phyloP scores from a whole-genome alignment of 2,329 filamentous ascomycete genomes.

The Dendryphion nanum region DNA sequence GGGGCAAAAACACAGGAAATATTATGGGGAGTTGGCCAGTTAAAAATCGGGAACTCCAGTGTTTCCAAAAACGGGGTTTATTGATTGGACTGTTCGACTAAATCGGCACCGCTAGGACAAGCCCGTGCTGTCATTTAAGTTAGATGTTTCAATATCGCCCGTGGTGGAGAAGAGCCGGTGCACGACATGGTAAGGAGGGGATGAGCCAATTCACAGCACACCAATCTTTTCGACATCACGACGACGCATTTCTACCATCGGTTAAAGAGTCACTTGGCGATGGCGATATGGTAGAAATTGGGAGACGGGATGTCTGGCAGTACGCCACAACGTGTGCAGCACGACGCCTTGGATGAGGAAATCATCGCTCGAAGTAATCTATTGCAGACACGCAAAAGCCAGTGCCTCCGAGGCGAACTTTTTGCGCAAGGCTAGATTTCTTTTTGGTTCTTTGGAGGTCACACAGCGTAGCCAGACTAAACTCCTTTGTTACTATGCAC shows the following conservation, averaged over 20 bases:
- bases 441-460: background rate
- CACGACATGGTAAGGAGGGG: background rate
- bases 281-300: no score
- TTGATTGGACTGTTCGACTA: background rate
- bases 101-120: background rate
- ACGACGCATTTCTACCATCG: background rate
- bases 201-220: no score
- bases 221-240: no score
- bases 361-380: background rate
- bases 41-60: no score
- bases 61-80: background rate
- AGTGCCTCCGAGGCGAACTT: background rate
- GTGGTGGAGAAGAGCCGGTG: constrained; percentile 1
- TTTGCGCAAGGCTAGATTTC: background rate
- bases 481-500: constrained; percentile 1
- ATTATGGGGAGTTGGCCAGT: no score
- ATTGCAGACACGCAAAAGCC: background rate
- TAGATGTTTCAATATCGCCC: constrained; percentile 1
- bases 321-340: background rate
- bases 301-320: background rate
- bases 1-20: no score
- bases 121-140: background rate
- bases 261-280: constrained; percentile 1
- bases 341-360: background rate
- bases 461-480: background rate